phyloP scores from a whole-genome alignment of 371 early-diverging fungal species.

The Blastocladiella emersonii region DNA sequence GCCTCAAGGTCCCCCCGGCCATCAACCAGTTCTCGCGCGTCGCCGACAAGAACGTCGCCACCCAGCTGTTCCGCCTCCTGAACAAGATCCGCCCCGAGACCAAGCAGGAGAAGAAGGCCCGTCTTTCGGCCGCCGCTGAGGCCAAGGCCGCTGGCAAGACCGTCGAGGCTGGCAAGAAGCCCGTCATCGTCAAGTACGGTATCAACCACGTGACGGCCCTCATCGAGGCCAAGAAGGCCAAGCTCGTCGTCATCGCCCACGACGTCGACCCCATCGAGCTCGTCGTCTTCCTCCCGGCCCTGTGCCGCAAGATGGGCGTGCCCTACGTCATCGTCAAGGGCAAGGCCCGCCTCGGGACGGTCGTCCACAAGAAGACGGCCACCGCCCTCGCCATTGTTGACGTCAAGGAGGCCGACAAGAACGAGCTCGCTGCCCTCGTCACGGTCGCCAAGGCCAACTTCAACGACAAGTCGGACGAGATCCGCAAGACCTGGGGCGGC shows the following conservation, averaged over 20 bases:
- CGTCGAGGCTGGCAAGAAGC: constrained; percentile 84
- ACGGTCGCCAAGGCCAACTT: constrained; percentile 85
- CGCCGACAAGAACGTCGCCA: constrained; percentile 94
- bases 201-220: constrained; percentile 98
- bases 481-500: constrained; percentile 90
- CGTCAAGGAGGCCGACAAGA: constrained; percentile 91
- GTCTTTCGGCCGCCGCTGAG: constrained; percentile 71
- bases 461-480: constrained; percentile 82
- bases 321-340: constrained; percentile 98
- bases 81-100: constrained; percentile 99
- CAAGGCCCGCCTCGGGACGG: constrained; percentile 93
- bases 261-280: constrained; percentile 99
- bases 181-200: constrained; percentile 94
- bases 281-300: constrained; percentile 98
- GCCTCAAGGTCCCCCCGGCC: constrained; percentile 98
- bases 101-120: constrained; percentile 86
- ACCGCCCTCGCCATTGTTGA: constrained; percentile 93
- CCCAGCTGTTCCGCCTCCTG: constrained; percentile 88
- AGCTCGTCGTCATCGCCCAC: constrained; percentile 96
- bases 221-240: constrained; percentile 96
- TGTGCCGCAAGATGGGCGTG: constrained; percentile 99
- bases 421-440: constrained; percentile 72
- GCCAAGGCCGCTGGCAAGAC: constrained; percentile 79
- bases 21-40: constrained; percentile 98
- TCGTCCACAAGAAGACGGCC: constrained; percentile 99